Evolutionary conservation across 176 grass and related monocot genomes (phyloP), one percentile per base, ranked within the genome.

Genomic region (Carex cristatella): DNA sequence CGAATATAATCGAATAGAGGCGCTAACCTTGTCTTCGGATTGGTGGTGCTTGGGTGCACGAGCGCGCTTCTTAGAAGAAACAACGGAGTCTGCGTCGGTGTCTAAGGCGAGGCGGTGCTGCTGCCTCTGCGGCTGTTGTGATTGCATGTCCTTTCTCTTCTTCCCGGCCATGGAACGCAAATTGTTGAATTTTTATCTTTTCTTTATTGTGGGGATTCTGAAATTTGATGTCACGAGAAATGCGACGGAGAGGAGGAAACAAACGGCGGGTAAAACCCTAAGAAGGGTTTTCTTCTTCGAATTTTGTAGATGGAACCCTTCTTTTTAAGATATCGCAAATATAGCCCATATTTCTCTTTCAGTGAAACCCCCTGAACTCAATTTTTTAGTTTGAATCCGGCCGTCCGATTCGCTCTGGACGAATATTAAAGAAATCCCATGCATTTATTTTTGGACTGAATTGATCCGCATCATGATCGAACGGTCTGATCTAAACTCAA

Each of bases 21-120:
- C 27, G n/a, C 42, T 53, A 8, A 65, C 89, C 88, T 98, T 90
- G 63, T 93, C 87, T 79, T 89, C 89, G 27, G 79, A 79, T 87
- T 94, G 93, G 88, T 90, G 92, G 23, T 86, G 79, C 83, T 98
- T 94, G 31, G 85, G 68, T 14, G 88, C 76, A 13, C 95, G 89
- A 4, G 88, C 79, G 81, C 95, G 92, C 67, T 92, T 92, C 87
- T 84, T 90, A 69, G 93, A 91, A 16, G 88, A 71, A 54, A 85
- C 88, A 56, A 87, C 87, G 68, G 81, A 87, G 3, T 87, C 84
- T 12, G 87, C 81, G 59, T 88, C 95, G 37, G 88, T 80, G 30
- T 97, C 88, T 10, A 80, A 90, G 49, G 89, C 86, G 31, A 98
- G 88, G 6, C 84, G 75, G 1, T 88, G 84, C 2, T 91, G 90